phyloP scores from a whole-genome alignment of 108 stramenopile genomes.

The Cyclotella cryptica region DNA sequence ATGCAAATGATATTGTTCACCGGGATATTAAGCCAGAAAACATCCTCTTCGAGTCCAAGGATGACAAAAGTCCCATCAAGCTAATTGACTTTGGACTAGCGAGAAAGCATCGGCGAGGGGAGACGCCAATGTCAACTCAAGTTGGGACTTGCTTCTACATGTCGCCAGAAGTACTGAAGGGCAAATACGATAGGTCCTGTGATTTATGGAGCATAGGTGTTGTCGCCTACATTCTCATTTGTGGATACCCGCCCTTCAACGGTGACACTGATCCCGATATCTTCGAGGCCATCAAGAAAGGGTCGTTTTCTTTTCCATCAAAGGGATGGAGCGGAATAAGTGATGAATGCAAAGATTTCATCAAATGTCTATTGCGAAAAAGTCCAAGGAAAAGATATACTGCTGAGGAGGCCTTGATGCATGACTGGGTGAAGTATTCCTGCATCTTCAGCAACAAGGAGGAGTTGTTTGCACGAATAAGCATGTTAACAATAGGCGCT shows the following conservation, averaged over 20 bases:
- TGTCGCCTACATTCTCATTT: conserved; percentile 90
- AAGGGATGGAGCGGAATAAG: conserved; percentile 30
- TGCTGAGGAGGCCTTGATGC: conserved; percentile 60
- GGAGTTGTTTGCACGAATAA: conserved; percentile 3
- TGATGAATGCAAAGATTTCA: conserved; percentile 25
- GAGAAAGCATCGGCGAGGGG: conserved; percentile 17
- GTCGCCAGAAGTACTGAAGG: conserved; percentile 63
- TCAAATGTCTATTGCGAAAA: conserved; percentile 41
- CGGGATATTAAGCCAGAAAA: conserved; percentile 82
- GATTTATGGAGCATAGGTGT: conserved; percentile 96
- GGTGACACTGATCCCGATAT: conserved; percentile 92
- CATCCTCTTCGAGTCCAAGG: conserved; percentile 28
- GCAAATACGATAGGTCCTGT: conserved; percentile 60
- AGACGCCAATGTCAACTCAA: conserved; percentile 17
- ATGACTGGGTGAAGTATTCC: conserved; percentile 22
- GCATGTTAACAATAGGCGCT: neutral
- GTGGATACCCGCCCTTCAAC: conserved; percentile 97
- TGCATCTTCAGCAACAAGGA: conserved; percentile 5
- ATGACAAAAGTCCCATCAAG: conserved; percentile 30
- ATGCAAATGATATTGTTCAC: conserved; percentile 63
- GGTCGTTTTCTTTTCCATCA: conserved; percentile 37
- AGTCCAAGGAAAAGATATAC: conserved; percentile 63
- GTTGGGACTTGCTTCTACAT: conserved; percentile 72
- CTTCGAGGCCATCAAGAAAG: conserved; percentile 57
- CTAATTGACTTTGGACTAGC: conserved; percentile 73